These are phyloP conservation scores for Mariannaea elegans DNA, from an alignment of 2,329 filamentous ascomycete genomes.

Conservation along the genomic window DNA sequence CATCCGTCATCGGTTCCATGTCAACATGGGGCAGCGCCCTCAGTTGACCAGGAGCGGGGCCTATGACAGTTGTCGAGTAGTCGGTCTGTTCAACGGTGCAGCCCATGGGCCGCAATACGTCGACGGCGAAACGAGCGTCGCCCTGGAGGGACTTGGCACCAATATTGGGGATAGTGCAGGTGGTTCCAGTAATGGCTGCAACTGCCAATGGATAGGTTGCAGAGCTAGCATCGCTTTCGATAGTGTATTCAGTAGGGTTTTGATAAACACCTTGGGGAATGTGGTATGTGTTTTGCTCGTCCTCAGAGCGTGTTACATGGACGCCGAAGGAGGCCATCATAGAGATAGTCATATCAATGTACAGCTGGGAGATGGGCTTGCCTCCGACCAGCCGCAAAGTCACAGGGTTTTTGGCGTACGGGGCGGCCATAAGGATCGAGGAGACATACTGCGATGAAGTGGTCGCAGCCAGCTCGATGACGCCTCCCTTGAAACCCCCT, in stretches of 20 bases:
- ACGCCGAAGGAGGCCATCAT: conserved; percentile 98
- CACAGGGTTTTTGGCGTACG: conserved; percentile 94
- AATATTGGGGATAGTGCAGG: conserved; percentile 95
- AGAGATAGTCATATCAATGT: conserved; percentile 98
- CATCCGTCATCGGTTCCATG: conserved; percentile 99
- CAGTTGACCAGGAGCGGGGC: conserved; percentile 78
- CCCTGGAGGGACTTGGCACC: conserved; percentile 92
- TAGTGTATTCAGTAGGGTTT: conserved; percentile 85
- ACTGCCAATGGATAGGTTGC: conserved; percentile 95
- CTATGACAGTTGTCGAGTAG: conserved; percentile 90
- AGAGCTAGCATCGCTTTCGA: conserved; percentile 97
- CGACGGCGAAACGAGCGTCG: conserved; percentile 91
- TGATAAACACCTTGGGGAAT: conserved; percentile 86
- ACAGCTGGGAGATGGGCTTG: conserved; percentile 95
- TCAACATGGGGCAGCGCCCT: conserved; percentile 84
- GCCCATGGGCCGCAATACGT: conserved; percentile 92
- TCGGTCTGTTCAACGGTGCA: conserved; percentile 87
- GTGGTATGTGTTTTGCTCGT: conserved; percentile 90
- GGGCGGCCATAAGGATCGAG: conserved; percentile 94
- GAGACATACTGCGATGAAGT: conserved; percentile 99
- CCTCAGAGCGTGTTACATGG: conserved; percentile 76
- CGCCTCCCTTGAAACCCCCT: conserved; percentile 83
- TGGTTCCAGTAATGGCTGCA: conserved; percentile 94
- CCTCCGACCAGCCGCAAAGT: conserved; percentile 92
- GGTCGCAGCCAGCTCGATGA: conserved; percentile 91